These are phyloP conservation scores for Groenewaldozyma salmanticensis DNA, from an alignment of 805 yeast genomes.

Conservation along the genomic window DNA sequence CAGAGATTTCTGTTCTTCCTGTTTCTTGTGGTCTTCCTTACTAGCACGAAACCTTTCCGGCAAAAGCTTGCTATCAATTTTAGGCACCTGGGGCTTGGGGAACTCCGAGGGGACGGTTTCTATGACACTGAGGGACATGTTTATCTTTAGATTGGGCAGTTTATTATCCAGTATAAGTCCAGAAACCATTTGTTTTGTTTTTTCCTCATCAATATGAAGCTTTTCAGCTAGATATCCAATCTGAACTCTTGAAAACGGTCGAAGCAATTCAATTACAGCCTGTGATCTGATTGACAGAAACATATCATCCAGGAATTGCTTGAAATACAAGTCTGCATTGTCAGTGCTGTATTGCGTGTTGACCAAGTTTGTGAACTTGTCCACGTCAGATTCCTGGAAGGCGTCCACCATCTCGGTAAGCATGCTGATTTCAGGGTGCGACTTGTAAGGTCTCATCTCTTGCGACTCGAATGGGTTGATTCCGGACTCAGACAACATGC, in stretches of 20 bases:
- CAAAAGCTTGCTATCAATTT: not conserved
- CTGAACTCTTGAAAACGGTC: conserved; percentile 24
- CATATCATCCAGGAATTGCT: conserved; percentile 18
- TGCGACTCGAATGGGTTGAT: conserved; percentile 66
- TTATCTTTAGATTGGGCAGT: conserved; percentile 22
- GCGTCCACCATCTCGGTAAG: conserved; percentile 28
- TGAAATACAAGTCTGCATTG: conserved; percentile 11
- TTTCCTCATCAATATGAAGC: conserved; percentile 14
- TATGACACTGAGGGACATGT: conserved; percentile 12
- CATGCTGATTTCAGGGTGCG: conserved; percentile 23
- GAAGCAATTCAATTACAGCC: conserved; percentile 21
- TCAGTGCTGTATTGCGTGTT: conserved; percentile 10
- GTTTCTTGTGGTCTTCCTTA: conserved; percentile 4
- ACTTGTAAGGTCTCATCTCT: conserved; percentile 49
- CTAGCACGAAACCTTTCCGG: conserved; percentile 10
- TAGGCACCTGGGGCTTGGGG: too few relatives aligned
- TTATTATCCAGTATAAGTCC: conserved; percentile 23
- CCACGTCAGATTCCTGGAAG: conserved; percentile 22
- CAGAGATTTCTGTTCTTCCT: conserved; percentile 10
- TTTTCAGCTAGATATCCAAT: conserved; percentile 18
- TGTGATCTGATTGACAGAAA: conserved; percentile 20
- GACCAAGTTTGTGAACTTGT: conserved; percentile 15
- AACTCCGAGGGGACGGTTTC: too few relatives aligned
- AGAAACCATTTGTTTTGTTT: conserved; percentile 17
- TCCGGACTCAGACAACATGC: conserved; percentile 46